Evolutionary conservation across 2,329 filamentous ascomycete species (phyloP), one percentile per base, ranked within the genome.

Genomic region (Cercospora zeae-maydis): DNA sequence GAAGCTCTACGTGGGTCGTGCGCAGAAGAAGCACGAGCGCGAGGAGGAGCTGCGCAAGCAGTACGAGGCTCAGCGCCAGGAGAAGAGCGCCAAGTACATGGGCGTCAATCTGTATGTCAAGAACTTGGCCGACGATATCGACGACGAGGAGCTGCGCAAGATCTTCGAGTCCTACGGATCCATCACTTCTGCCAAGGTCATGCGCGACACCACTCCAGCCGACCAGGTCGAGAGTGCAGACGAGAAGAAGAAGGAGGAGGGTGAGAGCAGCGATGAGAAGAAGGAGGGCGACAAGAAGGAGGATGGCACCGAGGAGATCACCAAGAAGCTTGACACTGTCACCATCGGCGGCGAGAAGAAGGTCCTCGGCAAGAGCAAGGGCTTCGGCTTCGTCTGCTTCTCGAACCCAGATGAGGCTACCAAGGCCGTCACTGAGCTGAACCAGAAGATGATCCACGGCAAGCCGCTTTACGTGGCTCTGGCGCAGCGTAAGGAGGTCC

Each of bases 21-120:
- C 95, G 63, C 95, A 98, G 85, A 99, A 99, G 91, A 99, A 99
- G 86, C 95, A 98, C 78, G 95, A 99, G 84, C 95, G 95, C 75
- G 95, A 99, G 84, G 95, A 99, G 83, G 95, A 99, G 82, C 88
- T 99, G 66, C 93, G 95, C 82, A 96, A 92, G 85, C 96, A 96
- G 75, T 98, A 99, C 80, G 95, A 99, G 81, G 93, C 93, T 75
- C 92, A 92, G 73, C 93, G 95, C 74, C 85, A 96, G 74, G 95
- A 99, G 86, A 99, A 99, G 85, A 93, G 92, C 78, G 96, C 87
- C 83, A 99, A 99, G 84, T 99, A 99, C 82, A 92, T 96, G 82
- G 95, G 95, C 71, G 95, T 99, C 79, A 99, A 99, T 84, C 86
- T 99, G 55, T 99, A 99, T 83, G 95, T 99, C 82, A 99, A 99